These are phyloP conservation scores for Geosiphon pyriformis DNA, from an alignment of 192 early-diverging fungal species.

Conservation along the genomic window DNA sequence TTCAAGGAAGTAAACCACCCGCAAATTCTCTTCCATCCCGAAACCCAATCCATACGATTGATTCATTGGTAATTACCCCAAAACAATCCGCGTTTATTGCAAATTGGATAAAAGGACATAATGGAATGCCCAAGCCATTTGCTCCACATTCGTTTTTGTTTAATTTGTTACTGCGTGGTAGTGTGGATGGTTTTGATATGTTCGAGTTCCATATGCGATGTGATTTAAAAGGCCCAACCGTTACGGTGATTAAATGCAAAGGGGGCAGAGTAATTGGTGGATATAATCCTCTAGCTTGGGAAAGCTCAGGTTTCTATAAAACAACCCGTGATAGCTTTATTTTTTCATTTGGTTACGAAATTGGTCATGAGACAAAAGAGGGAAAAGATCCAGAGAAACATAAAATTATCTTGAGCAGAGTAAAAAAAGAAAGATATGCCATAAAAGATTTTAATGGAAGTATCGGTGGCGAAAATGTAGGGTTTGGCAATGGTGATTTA, in stretches of 20 bases:
- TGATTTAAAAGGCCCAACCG: conserved; percentile 1
- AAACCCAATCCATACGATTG: background rate
- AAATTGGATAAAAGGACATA: conserved; percentile 18
- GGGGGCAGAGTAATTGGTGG: conserved; percentile 5
- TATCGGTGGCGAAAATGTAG: no score
- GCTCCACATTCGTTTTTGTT: conserved; percentile 14
- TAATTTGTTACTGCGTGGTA: background rate
- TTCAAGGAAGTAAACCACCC: background rate
- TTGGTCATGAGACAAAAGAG: no score
- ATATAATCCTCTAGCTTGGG: conserved; percentile 18
- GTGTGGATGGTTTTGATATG: conserved; percentile 6
- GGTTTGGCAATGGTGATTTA: conserved; percentile 14
- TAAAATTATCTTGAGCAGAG: conserved; percentile 11
- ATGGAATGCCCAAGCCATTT: background rate
- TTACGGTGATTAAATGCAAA: background rate
- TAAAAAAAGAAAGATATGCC: background rate
- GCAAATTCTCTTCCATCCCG: conserved; percentile 1
- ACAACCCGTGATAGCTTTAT: conserved; percentile 9
- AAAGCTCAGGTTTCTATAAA: conserved; percentile 1
- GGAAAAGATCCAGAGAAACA: background rate
- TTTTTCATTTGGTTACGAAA: conserved; percentile 15
- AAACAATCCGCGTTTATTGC: conserved; percentile 3
- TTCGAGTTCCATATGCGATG: conserved; percentile 7
- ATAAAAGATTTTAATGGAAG: conserved; percentile 10
- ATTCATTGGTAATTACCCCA: background rate